These are phyloP conservation scores for Synchytrium microbalum DNA, from an alignment of 371 early-diverging fungal species.

Conservation along the genomic window DNA sequence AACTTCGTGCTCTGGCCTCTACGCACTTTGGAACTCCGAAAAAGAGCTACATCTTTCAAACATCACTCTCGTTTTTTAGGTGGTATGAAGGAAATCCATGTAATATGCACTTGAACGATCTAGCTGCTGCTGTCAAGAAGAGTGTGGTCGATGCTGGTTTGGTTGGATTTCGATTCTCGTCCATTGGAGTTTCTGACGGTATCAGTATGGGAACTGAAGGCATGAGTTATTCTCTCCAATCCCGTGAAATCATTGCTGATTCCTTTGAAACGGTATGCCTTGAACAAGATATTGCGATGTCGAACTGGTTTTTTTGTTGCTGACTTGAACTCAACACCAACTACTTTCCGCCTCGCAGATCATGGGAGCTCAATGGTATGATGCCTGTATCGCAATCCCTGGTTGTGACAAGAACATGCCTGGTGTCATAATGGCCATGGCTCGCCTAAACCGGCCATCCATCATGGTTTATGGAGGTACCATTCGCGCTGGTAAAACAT, in stretches of 20 bases:
- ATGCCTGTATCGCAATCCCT: conserved; percentile 89
- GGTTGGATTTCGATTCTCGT: conserved; percentile 92
- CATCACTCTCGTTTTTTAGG: no score
- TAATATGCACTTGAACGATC: conserved; percentile 95
- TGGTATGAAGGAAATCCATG: conserved; percentile 99
- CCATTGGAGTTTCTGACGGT: conserved; percentile 94
- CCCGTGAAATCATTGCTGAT: conserved; percentile 95
- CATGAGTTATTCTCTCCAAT: conserved; percentile 93
- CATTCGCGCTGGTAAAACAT: conserved; percentile 64
- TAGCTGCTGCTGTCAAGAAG: conserved; percentile 80
- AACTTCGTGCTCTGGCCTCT: conserved; percentile 9
- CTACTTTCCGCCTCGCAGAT: conserved; percentile 35
- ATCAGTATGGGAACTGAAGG: conserved; percentile 94
- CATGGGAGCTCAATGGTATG: conserved; percentile 95
- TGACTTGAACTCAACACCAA: conserved; percentile 11
- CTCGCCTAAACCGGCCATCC: conserved; percentile 88
- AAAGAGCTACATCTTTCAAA: not conserved
- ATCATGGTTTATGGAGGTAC: conserved; percentile 93
- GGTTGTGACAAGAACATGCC: conserved; percentile 99
- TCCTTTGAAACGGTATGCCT: conserved; percentile 80
- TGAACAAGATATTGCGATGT: no score
- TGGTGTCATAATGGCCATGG: conserved; percentile 92
- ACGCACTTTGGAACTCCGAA: not conserved
- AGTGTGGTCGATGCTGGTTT: conserved; percentile 82
- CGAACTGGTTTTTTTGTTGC: conserved; percentile 7